A percentile compares a stretch with the other conserved stretches of the same genome.
phyloP scores from a whole-genome alignment of 805 yeast genomes.

The Grigorovia yakushimaensis region DNA sequence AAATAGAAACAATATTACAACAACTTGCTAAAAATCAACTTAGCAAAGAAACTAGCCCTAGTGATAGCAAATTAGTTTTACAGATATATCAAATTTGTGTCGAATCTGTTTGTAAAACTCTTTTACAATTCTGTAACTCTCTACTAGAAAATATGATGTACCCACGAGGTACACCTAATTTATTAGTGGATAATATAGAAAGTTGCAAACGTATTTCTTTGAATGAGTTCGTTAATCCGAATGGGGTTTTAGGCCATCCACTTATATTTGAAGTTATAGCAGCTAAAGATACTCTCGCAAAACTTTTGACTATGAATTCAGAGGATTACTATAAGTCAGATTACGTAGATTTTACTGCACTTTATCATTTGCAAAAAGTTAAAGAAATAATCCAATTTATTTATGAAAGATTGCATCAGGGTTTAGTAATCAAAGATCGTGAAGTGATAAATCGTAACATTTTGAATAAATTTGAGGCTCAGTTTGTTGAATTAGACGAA shows the following conservation, averaged over 20 bases:
- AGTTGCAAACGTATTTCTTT: not conserved
- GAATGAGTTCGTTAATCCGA: not conserved
- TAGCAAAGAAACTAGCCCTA: not conserved
- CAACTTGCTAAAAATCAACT: no score
- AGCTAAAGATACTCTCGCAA: slow-evolving; percentile 9
- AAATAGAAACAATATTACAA: no score
- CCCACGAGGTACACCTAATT: slow-evolving; percentile 1
- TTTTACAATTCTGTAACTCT: slow-evolving; percentile 13
- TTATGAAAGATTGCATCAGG: no score
- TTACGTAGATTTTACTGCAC: no score
- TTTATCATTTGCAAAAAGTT: no score
- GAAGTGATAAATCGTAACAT: no score
- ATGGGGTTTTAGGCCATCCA: slow-evolving; percentile 15
- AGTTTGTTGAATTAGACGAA: no score
- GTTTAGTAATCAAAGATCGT: no score
- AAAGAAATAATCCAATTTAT: no score
- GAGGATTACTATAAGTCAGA: not conserved
- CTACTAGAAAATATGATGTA: slow-evolving; percentile 22
- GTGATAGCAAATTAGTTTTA: no score
- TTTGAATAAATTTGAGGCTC: no score
- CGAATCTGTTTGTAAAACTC: slow-evolving; percentile 1
- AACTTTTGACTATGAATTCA: not conserved
- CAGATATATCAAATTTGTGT: not conserved
- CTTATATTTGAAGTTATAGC: slow-evolving; percentile 17
- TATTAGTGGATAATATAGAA: not conserved